A percentile compares a stretch with the other conserved stretches of the same genome.
Evolutionary conservation across 345 rosid species (phyloP).

Genomic region (Brassica napus): Da-Ae NC_063436.1:10291501-10292000

Average conservation of each 20-base stretch:
- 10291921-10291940: conserved; percentile 16
- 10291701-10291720: conserved; percentile 7
- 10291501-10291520: conserved; percentile 85
- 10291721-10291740: conserved; percentile 6
- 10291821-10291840: conserved; percentile 15
- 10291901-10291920: conserved; percentile 14
- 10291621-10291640: conserved; percentile 99
- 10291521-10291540: conserved; percentile 58
- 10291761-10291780: conserved; percentile 1
- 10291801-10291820: conserved; percentile 22
- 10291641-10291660: conserved; percentile 99
- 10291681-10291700: conserved; percentile 3
- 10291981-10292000: conserved; percentile 75
- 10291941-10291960: conserved; percentile 17
- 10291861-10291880: conserved; percentile 21
- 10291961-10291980: conserved; percentile 16
- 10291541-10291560: conserved; percentile 1
- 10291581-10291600: conserved; percentile 47
- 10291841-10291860: conserved; percentile 13
- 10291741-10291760: background rate
- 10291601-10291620: conserved; percentile 88
- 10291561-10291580: conserved; percentile 23
- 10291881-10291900: conserved; percentile 17
- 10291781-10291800: conserved; percentile 19
- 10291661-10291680: conserved; percentile 76